These are phyloP conservation scores for Metarhizium brunneum DNA, from an alignment of 2,329 filamentous ascomycete species.

Conservation along the genomic window DNA sequence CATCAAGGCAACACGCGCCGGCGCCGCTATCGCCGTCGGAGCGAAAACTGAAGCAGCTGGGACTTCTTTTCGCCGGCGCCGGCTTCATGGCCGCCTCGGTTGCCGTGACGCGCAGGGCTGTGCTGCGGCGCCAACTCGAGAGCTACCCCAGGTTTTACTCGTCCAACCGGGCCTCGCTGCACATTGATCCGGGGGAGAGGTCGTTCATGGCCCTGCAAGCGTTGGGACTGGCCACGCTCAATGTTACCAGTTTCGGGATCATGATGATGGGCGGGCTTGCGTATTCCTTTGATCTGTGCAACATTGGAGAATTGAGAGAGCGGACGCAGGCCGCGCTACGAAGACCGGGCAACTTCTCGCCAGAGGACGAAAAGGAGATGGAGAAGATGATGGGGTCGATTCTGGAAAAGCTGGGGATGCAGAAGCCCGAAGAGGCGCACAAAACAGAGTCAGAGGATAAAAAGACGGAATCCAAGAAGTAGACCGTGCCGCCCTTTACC, in stretches of 20 bases:
- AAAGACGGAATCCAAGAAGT: background rate
- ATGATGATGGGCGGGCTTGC: slow-evolving; percentile 64
- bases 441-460: background rate
- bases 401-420: slow-evolving; percentile 41
- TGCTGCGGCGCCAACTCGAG: slow-evolving; percentile 52
- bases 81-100: slow-evolving; percentile 67
- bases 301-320: slow-evolving; percentile 52
- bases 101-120: slow-evolving; percentile 60
- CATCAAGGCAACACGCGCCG: slow-evolving; percentile 11
- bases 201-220: slow-evolving; percentile 69
- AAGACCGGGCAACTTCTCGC: slow-evolving; percentile 24
- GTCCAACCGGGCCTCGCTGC: slow-evolving; percentile 34
- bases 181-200: slow-evolving; percentile 20
- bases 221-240: slow-evolving; percentile 77
- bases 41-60: slow-evolving; percentile 48
- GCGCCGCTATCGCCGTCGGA: slow-evolving; percentile 31
- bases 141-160: slow-evolving; percentile 64
- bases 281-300: slow-evolving; percentile 70
- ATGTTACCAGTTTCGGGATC: slow-evolving; percentile 67
- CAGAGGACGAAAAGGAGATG: slow-evolving; percentile 49
- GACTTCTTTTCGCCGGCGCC: slow-evolving; percentile 65
- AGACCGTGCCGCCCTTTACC: background rate
- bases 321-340: slow-evolving; percentile 33
- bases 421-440: background rate
- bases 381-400: slow-evolving; percentile 52